Base-by-base conservation (phyloP, 176 grass and related monocot species). In the Bromus sterilis region DNA sequence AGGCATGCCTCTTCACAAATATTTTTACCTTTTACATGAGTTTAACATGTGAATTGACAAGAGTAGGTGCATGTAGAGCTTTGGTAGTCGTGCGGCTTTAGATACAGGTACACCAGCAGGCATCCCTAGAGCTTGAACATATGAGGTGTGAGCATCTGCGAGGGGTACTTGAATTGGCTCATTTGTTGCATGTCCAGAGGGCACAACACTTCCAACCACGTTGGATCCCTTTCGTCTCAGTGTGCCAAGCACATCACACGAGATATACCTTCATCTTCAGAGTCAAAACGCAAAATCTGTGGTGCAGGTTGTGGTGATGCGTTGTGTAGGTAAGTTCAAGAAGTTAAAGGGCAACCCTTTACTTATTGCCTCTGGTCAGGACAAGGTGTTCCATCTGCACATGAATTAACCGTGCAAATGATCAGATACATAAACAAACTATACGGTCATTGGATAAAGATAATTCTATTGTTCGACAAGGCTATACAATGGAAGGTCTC, bases 301-400 rank as follows among this genome's bases (percentile, higher is more conserved):
- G 13, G 72, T 87, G 18, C 20, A 44, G 61, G 74, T 46, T 70
- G 7, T 39, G 21, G 15, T 56, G 41, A 11, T 84, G 39, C 77
- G 72, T 41, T 66, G 4, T 41, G 13, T n/a, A n/a, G 84, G 74
- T 11, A 83, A 68, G 79, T 94, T 98, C 74, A 86, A 66, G 60
- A 86, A 66, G 66, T 93, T 91, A n/a, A 51, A 75, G 75, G 18
- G 76, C 28, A 74, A 29, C 66, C 41, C 49, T 21, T 32, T 74
- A 48, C 55, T 65, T 82, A 49, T 25, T 33, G 24, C 74, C 66
- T 84, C n/a, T 84, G 21, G 15, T 85, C 78, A 56, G 56, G 39
- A 16, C 58, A 66, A 42, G 58, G 16, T 69, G 74, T 2, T 86
- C 75, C 53, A 89, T 83, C 92, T 92, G 76, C 64, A 78, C 43